Base-by-base conservation (phyloP, 2,329 filamentous ascomycete genomes). In the Exophiala mesophila region DNA sequence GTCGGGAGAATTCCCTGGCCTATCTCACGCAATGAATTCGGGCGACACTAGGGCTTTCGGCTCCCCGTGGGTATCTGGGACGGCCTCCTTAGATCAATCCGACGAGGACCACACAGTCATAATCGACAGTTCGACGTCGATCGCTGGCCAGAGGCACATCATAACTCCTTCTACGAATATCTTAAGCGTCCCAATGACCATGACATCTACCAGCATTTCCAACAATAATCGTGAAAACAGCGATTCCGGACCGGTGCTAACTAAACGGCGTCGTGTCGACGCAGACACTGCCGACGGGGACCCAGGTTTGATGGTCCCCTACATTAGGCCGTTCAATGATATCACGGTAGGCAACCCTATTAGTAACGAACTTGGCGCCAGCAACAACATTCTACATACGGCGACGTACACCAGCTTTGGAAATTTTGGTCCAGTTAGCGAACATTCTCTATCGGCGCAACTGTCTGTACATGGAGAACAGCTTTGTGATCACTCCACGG, bases 161-260 rank as follows among this genome's bases (percentile, higher is more conserved):
- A 32, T 36, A 36, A n/a, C 34, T 36, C 5, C 34, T 36, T 36
- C 34, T 36, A 12, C 34, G 17, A 5, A 5, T 19, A 36, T 16
- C 23, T n/a, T 16, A 13, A 36, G 5, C 34, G 34, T 36, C 34
- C 34, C 34, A n/a, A n/a, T 12, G 34, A 21, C 34, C 34, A 36
- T 23, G 19, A 36, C 34, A n/a, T 36, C 31, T 34, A 28, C 24
- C 24, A n/a, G 24, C 8, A 28, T 28, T 28, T 8, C 24, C 8
- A n/a, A 8, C 24, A 28, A n/a, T 28, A n/a, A 28, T 28, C n/a
- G 24, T 28, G 24, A 28, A n/a, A 8, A 28, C 24, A 28, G 24
- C 24, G 24, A 28, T 28, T 28, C 24, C 24, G 24, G 24, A 28
- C n/a, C 24, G 24, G 8, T 8, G n/a, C 24, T 8, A 28, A n/a